Evolutionary conservation across 305 asterid genomes (phyloP).

Genomic region (Solanum hybrid): DNA sequence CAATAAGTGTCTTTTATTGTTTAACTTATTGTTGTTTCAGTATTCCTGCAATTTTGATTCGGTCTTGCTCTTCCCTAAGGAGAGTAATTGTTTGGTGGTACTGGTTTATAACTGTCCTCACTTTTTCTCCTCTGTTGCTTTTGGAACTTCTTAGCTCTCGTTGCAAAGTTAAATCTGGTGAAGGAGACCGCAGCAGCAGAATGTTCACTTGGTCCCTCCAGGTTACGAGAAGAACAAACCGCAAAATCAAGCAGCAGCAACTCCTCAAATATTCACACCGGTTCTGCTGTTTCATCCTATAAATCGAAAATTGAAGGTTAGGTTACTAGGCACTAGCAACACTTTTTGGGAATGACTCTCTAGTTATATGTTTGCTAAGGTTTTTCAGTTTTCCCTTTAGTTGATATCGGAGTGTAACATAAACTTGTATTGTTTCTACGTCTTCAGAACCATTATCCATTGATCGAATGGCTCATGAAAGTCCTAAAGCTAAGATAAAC

Average conservation of each 20-base stretch:
- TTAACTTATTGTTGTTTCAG: background rate
- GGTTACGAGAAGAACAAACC: background rate
- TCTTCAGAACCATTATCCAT: constrained; percentile 18
- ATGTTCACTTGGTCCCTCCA: background rate
- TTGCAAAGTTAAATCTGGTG: constrained; percentile 3
- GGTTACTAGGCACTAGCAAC: background rate
- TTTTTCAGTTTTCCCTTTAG: background rate
- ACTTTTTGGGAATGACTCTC: background rate
- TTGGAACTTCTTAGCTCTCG: constrained; percentile 3
- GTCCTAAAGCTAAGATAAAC: constrained; percentile 24
- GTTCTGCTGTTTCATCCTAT: background rate
- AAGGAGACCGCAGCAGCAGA: background rate
- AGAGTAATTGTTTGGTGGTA: background rate
- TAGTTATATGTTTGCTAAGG: background rate
- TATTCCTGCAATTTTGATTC: background rate
- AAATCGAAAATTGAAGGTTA: background rate
- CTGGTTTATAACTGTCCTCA: background rate
- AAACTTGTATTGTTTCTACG: background rate
- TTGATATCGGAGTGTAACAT: background rate
- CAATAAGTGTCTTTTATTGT: background rate
- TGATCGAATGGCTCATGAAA: constrained; percentile 3
- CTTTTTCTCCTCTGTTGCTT: background rate
- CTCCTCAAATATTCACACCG: background rate
- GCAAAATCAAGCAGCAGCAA: background rate
- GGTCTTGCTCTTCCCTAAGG: background rate